These are phyloP conservation scores for Fusarium avenaceum DNA, from an alignment of 2,329 filamentous ascomycete genomes.

Conservation along the genomic window DNA sequence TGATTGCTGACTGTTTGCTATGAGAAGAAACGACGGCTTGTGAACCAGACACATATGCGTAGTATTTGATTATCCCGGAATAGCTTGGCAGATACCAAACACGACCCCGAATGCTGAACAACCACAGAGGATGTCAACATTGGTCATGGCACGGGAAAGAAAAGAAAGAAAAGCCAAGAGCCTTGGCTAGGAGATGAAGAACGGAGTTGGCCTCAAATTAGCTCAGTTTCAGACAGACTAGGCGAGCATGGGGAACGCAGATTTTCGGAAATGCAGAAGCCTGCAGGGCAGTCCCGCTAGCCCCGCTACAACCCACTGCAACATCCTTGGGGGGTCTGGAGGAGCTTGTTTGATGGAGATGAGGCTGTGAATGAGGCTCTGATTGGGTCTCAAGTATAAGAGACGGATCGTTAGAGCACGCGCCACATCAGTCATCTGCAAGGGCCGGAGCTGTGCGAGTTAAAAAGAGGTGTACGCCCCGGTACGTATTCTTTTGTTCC, in stretches of 20 bases:
- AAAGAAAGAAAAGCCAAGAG: background rate
- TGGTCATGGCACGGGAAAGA: slow-evolving; percentile 7
- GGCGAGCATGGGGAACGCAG: slow-evolving; percentile 21
- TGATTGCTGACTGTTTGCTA: background rate
- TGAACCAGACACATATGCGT: slow-evolving; percentile 1
- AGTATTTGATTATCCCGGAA: slow-evolving; percentile 6
- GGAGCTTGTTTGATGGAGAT: slow-evolving; percentile 49
- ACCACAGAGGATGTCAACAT: background rate
- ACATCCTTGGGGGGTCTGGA: slow-evolving; percentile 12
- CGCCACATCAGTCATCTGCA: slow-evolving; percentile 33
- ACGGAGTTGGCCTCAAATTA: slow-evolving; percentile 43
- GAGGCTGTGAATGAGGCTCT: background rate
- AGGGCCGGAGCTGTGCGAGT: slow-evolving; percentile 1
- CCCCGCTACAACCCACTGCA: slow-evolving; percentile 19
- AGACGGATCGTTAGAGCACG: slow-evolving; percentile 26
- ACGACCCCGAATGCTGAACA: slow-evolving; percentile 1
- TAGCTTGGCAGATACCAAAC: slow-evolving; percentile 8
- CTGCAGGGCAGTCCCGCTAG: slow-evolving; percentile 16
- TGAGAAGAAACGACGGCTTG: slow-evolving; percentile 1
- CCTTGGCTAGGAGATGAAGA: slow-evolving; percentile 45
- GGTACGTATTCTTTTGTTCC: slow-evolving; percentile 18
- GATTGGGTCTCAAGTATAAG: slow-evolving; percentile 22
- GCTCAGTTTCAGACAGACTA: slow-evolving; percentile 47
- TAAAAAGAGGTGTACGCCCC: slow-evolving; percentile 12
- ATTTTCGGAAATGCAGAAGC: slow-evolving; percentile 10